Percentiles rank a stretch among this genome's conserved stretches.
Conservation (phyloP, 306 rosid genomes). For the Sicyos baderoa region DNA sequence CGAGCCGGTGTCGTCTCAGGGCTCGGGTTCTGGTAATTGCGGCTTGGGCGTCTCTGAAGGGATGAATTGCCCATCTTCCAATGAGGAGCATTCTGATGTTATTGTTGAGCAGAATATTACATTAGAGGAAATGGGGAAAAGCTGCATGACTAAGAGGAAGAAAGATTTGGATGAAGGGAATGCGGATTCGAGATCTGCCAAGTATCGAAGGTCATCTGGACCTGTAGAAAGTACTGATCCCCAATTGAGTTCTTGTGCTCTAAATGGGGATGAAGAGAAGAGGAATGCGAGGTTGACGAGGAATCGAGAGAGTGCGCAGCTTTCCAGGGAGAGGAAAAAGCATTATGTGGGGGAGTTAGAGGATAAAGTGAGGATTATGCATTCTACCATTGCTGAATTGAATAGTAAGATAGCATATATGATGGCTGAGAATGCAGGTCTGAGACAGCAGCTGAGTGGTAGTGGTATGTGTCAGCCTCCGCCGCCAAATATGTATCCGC, state of each 20-base stretch:
- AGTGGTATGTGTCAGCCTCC: conserved; percentile 45
- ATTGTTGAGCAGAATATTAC: conserved; percentile 37
- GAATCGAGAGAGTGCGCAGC: conserved; percentile 96
- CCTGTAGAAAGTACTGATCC: conserved; percentile 22
- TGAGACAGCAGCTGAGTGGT: conserved; percentile 73
- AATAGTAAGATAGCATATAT: conserved; percentile 53
- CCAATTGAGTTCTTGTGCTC: conserved; percentile 15
- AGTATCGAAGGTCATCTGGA: conserved; percentile 41
- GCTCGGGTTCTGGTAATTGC: conserved; percentile 57
- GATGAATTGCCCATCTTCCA: conserved; percentile 32
- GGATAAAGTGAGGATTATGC: conserved; percentile 76
- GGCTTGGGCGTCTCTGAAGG: conserved; percentile 48
- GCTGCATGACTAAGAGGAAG: conserved; percentile 63
- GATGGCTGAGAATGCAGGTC: conserved; percentile 77
- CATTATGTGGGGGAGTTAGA: conserved; percentile 94
- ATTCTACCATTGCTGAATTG: conserved; percentile 74
- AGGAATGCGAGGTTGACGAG: conserved; percentile 73
- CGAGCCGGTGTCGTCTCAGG: conserved; percentile 58
- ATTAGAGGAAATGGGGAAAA: conserved; percentile 40
- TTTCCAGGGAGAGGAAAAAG: conserved; percentile 95
- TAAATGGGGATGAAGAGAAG: conserved; percentile 49
- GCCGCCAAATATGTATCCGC: conserved; percentile 67
- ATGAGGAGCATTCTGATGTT: conserved; percentile 28
- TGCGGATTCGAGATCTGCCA: conserved; percentile 43
- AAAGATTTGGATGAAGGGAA: conserved; percentile 42